Percentiles rank a stretch among this genome's conserved stretches.
These are phyloP conservation scores for Vanilla planifolia DNA, from an alignment of 106 monocot genomes.

Conservation along the genomic window DNA sequence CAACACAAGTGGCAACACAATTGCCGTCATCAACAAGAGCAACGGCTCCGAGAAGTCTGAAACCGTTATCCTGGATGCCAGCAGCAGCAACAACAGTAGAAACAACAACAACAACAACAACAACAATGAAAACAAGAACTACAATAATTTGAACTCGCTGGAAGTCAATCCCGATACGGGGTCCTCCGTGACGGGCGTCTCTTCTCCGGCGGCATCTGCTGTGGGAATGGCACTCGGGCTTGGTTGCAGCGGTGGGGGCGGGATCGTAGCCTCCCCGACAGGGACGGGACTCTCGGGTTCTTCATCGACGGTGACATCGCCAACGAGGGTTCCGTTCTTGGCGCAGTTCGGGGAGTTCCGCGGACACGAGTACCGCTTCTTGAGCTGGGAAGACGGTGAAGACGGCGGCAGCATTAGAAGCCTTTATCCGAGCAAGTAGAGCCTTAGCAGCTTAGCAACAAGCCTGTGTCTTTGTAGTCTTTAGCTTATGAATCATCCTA, in stretches of 20 bases:
- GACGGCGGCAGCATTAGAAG: constrained; percentile 17
- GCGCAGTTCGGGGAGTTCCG: constrained; percentile 15
- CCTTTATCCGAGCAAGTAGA: constrained; percentile 9
- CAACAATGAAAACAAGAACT: not conserved
- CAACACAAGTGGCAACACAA: not conserved
- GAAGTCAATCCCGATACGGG: constrained; percentile 8
- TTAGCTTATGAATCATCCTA: no score
- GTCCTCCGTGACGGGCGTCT: constrained; percentile 5
- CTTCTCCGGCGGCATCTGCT: not conserved
- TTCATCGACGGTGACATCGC: constrained; percentile 18
- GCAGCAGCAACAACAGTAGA: not conserved
- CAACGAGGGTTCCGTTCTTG: constrained; percentile 14
- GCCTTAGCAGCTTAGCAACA: no score
- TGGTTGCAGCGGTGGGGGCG: not conserved
- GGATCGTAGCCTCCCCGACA: not conserved
- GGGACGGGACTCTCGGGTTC: constrained; percentile 14
- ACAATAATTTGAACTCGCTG: not conserved
- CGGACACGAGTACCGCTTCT: constrained; percentile 14
- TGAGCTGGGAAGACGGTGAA: constrained; percentile 16
- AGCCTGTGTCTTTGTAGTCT: no score
- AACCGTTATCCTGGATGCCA: no score
- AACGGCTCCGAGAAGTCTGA: no score
- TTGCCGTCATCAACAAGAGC: no score
- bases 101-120: constrained; percentile 4
- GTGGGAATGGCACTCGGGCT: constrained; percentile 14